Evolutionary conservation across 306 rosid species (phyloP).

Genomic region (Benincasa hispida): DNA sequence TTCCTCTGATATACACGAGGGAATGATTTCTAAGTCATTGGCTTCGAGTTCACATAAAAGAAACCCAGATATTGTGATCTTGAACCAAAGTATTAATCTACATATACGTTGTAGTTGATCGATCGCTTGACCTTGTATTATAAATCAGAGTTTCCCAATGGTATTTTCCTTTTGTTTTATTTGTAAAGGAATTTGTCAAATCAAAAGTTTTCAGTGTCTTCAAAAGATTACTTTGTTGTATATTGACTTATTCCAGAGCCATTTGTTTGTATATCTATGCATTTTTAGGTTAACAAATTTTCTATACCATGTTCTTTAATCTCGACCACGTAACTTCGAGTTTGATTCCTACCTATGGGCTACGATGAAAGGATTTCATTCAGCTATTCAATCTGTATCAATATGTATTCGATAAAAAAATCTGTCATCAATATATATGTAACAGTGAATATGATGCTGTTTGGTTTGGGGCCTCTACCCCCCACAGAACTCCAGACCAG

Average conservation of each 20-base stretch:
- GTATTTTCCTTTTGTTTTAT: not conserved
- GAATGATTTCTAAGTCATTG: slow-evolving; percentile 9
- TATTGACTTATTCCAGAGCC: not conserved
- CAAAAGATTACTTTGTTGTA: not conserved
- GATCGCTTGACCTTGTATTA: not conserved
- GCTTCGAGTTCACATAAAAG: slow-evolving; percentile 25
- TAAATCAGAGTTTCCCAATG: not conserved
- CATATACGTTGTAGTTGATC: slow-evolving; percentile 1
- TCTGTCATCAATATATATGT: not conserved
- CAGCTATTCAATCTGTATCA: not conserved
- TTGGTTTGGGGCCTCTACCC: not conserved
- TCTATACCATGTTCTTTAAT: not conserved
- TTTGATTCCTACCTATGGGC: not conserved
- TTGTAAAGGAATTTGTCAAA: not conserved
- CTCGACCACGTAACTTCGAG: not conserved
- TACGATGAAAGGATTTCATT: not conserved
- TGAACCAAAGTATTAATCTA: not conserved
- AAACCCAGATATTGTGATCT: slow-evolving; percentile 51
- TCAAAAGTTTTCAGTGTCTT: not conserved
- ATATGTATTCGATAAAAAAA: not conserved
- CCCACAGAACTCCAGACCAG: not conserved
- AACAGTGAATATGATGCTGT: not conserved
- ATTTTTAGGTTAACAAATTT: not conserved
- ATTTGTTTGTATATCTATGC: not conserved
- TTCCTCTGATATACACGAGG: slow-evolving; percentile 26